Base-by-base conservation (phyloP, 805 yeast genomes). In the Pichia manshurica region DNA sequence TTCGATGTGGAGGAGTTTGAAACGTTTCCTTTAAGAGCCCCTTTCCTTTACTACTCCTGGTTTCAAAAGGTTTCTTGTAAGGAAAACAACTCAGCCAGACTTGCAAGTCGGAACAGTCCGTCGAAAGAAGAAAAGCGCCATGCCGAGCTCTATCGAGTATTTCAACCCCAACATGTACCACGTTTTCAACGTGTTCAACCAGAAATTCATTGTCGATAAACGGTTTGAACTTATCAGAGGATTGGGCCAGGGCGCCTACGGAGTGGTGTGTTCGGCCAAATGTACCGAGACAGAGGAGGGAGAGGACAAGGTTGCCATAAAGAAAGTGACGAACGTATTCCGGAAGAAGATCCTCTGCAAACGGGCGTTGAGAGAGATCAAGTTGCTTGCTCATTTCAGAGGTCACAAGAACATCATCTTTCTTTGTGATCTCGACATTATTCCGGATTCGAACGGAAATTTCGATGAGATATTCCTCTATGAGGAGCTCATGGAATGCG, bases 401-500 rank as follows among this genome's bases (percentile, higher is more conserved):
- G 96, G 97, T 20, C 99, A 91, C 70, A 90, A 91, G 62, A 91
- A 91, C 65, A 93, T 91, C 60, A 91, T 98, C 3, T 89, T 97
- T 63, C 70, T 93, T 16, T 93, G 93, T 63, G 99, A 93, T 65
- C 75, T 91, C 66, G 99, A 93, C 68, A 86, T 93, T 44, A 88
- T 90, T 34, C 87, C 90, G 21, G 77, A 81, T 55, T 69, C 75
- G 2, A 68, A 73, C 16, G 82, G 82, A 3, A 78, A 79, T 45
- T 91, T 91, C 71, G 89, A 90, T 66, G 99, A 95, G 59, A 75
- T 93, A 12, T 93, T 93, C 56, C 72, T 93, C 7, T 93, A 93
- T 61, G 99, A 93, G 66, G 99, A 91, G 67, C 72, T 91, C 58
- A 93, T 93, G 98, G 98, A 91, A 65, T 91, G 98, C 67, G 99